A percentile compares a stretch with the other conserved stretches of the same genome.
These are phyloP conservation scores for Mycena olivaceomarginata DNA, from an alignment of 768 basidiomycete genomes.

Conservation along the genomic window DNA sequence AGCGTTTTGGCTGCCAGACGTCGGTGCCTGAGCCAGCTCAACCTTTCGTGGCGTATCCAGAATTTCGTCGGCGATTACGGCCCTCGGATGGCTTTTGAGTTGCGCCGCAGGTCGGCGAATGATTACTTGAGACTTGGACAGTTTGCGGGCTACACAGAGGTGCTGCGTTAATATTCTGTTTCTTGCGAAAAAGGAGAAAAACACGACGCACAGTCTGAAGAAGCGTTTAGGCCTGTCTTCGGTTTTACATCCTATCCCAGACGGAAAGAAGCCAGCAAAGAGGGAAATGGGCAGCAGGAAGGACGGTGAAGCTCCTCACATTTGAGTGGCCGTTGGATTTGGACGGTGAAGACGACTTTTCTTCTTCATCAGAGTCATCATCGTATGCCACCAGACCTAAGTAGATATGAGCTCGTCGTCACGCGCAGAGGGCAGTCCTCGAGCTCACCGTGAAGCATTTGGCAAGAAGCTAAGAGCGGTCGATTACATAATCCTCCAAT, in stretches of 20 bases:
- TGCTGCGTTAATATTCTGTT: neutral
- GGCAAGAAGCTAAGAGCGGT: constrained; percentile 23
- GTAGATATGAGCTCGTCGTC: neutral
- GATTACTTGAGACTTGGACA: constrained; percentile 74
- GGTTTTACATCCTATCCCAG: constrained; percentile 79
- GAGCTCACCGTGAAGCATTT: constrained; percentile 44
- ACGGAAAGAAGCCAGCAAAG: constrained; percentile 76
- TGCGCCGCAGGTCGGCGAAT: constrained; percentile 71
- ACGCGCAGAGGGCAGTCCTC: neutral
- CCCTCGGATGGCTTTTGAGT: constrained; percentile 69
- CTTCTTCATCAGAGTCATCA: constrained; percentile 77
- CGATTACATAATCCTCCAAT: neutral
- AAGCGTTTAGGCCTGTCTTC: constrained; percentile 58
- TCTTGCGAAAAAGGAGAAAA: neutral
- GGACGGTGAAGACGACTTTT: constrained; percentile 57
- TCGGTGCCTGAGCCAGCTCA: constrained; percentile 40
- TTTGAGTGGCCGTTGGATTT: constrained; percentile 57
- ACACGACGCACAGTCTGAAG: constrained; percentile 64
- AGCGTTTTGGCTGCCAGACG: constrained; percentile 39
- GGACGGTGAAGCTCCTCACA: constrained; percentile 77
- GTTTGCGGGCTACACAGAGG: constrained; percentile 58
- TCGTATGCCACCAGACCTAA: constrained; percentile 79
- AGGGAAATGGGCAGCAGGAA: constrained; percentile 74
- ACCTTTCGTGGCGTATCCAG: constrained; percentile 38
- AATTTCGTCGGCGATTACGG: constrained; percentile 70